phyloP scores from a whole-genome alignment of 768 basidiomycete genomes.

The Lactarius hatsudake region DNA sequence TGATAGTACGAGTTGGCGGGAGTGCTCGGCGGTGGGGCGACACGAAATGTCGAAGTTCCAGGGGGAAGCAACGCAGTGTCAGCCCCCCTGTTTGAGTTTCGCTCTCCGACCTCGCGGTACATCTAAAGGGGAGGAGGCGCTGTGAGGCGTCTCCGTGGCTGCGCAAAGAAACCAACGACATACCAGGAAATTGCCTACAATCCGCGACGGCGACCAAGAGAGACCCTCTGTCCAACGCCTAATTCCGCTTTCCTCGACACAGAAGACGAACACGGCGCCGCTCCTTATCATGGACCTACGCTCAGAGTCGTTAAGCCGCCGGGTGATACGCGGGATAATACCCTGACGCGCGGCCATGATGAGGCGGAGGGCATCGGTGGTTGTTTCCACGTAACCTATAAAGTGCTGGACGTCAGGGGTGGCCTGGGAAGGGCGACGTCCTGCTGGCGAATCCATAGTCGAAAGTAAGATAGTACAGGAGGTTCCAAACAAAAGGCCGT shows the following conservation, averaged over 20 bases:
- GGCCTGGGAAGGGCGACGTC: conserved; percentile 21
- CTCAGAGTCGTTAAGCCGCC: conserved; percentile 81
- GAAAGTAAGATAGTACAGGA: conserved; percentile 21
- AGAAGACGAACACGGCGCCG: conserved; percentile 82
- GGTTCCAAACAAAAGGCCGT: conserved; percentile 18
- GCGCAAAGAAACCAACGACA: conserved; percentile 28
- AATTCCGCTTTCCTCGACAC: conserved; percentile 85
- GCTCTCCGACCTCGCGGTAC: conserved; percentile 76
- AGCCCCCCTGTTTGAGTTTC: conserved; percentile 37
- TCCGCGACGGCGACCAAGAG: conserved; percentile 81
- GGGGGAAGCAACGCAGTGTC: conserved; percentile 20
- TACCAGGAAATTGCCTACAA: conserved; percentile 82
- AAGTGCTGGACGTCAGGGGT: conserved; percentile 50
- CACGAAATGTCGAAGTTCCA: conserved; percentile 26
- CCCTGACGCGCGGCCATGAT: conserved; percentile 81
- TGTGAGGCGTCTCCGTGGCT: conserved; percentile 11
- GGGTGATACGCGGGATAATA: conserved; percentile 77
- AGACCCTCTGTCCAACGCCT: conserved; percentile 82
- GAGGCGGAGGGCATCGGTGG: conserved; percentile 75
- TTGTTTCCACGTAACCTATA: conserved; percentile 78
- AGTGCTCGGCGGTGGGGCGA: conserved; percentile 20
- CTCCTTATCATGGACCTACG: conserved; percentile 50
- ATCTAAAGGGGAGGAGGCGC: conserved; percentile 44
- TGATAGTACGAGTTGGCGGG: conserved; percentile 18
- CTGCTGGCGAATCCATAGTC: conserved; percentile 10